Evolutionary conservation across 2,329 filamentous ascomycete species (phyloP).

Genomic region (Juglanconis oblonga): DNA sequence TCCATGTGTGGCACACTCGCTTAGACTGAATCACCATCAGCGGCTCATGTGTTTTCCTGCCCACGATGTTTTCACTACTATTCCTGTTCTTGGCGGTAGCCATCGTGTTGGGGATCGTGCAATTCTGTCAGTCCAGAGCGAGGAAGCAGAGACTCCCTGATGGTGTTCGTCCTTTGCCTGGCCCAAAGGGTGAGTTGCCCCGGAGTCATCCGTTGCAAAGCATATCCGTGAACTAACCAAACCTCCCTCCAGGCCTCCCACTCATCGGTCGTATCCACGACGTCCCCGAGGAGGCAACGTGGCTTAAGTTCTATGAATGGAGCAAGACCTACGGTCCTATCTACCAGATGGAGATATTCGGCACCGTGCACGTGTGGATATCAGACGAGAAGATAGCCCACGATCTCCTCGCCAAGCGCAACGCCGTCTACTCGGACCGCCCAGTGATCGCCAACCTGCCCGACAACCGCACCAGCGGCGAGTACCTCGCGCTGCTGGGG

Average conservation of each 20-base stretch:
- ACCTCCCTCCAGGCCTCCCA: slow-evolving; percentile 33
- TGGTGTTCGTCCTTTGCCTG: slow-evolving; percentile 28
- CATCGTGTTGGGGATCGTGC: not conserved
- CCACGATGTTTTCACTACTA: too few species aligned
- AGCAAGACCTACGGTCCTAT: slow-evolving; percentile 44
- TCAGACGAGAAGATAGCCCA: slow-evolving; percentile 43
- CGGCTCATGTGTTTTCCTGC: too few species aligned
- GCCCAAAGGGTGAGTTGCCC: slow-evolving; percentile 25
- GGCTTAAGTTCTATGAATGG: slow-evolving; percentile 49
- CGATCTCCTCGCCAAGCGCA: slow-evolving; percentile 40
- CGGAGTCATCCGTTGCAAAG: too few species aligned
- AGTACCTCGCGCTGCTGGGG: slow-evolving; percentile 44
- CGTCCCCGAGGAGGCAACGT: slow-evolving; percentile 37
- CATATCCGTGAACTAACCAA: slow-evolving; percentile 11
- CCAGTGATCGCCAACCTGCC: slow-evolving; percentile 45
- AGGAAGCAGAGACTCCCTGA: slow-evolving; percentile 23
- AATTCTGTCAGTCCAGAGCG: not conserved
- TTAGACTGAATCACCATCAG: too few species aligned
- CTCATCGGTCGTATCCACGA: slow-evolving; percentile 44
- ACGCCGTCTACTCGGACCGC: slow-evolving; percentile 44
- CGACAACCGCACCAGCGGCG: slow-evolving; percentile 44
- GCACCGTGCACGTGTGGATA: slow-evolving; percentile 45
- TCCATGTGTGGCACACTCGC: too few species aligned
- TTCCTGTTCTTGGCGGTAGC: too few species aligned
- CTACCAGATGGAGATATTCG: slow-evolving; percentile 45